These are phyloP conservation scores for Corchorus olitorius DNA, from an alignment of 345 rosid species.

Conservation along the genomic window DNA sequence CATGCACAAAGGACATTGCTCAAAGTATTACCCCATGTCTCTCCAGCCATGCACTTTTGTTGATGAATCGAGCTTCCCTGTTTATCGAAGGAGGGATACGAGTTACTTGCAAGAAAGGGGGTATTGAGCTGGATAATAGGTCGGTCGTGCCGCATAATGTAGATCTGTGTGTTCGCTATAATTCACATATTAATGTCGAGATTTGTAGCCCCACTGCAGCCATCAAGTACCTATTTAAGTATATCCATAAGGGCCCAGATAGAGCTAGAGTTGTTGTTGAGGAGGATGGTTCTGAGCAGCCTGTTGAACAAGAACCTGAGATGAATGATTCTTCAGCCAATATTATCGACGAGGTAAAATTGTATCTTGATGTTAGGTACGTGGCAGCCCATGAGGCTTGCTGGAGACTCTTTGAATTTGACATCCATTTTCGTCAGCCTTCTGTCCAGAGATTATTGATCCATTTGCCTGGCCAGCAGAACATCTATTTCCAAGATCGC, in stretches of 20 bases:
- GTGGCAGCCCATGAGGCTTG: background rate
- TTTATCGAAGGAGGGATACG: no score
- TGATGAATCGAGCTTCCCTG: no score
- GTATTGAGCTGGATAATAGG: no score
- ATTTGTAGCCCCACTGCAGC: background rate
- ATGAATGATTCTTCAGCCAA: no score
- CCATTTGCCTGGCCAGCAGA: background rate
- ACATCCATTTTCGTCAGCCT: no score
- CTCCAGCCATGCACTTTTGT: no score
- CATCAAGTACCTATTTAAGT: background rate
- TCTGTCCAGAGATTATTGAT: background rate
- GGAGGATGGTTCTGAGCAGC: no score
- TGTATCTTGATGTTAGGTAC: background rate
- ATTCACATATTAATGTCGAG: background rate
- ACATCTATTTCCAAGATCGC: background rate
- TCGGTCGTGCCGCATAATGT: background rate
- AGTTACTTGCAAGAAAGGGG: no score
- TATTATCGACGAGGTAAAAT: no score
- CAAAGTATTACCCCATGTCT: no score
- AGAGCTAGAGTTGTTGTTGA: background rate
- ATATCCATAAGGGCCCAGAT: background rate
- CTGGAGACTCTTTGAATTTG: background rate
- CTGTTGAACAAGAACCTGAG: no score
- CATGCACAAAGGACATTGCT: slow-evolving; percentile 46
- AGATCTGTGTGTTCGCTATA: background rate